Evolutionary conservation across 2,329 filamentous ascomycete genomes (phyloP), one percentile per base, ranked within the genome.

Genomic region (Aspergillus hiratsukae): DNA sequence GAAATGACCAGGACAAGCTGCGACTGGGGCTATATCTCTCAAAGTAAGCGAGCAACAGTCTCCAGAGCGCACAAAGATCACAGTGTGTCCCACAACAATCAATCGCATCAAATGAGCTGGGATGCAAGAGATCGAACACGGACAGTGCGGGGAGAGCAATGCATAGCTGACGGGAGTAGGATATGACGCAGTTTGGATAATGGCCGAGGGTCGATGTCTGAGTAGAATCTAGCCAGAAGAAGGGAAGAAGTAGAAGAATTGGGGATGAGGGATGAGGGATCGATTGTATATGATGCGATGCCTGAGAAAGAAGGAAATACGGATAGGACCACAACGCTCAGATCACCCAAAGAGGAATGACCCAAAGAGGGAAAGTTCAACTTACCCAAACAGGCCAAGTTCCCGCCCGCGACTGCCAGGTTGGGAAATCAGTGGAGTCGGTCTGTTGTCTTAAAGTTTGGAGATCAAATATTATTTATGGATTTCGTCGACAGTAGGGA

Each of bases 281-380:
- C 21, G 29, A 35, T 49, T 11, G 27, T 31, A 29, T 29, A 19
- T 28, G 48, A 21, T 25, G 31, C 35, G 48, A 21, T 25, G 31
- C 35, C 31, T 29, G 35, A 51, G 25, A 25, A 46, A 37, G 45
- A 37, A 23, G 19, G 17, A 21, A 25, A 51, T 41, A 40, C 1
- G 27, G 37, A 41, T 35, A 17, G 31, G 37, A 21, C 35, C 21
- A 43, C n/a, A 46, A 49, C 57, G 29, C 58, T 50, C 58, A 58
- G 53, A 64, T 59, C 54, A 50, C 60, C 60, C 61, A 64, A 67
- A 63, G 48, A 64, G 64, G 57, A 57, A 60, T 64, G 66, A 61
- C 52, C 64, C 65, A 57, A 64, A 65, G 66, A 57, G 67, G 63
- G 64, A 69, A 55, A 50, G 54, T 43, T 51, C 53, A 27, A 59